A percentile compares a stretch with the other conserved stretches of the same genome.
These are phyloP conservation scores for Phytopythium vexans DNA, from an alignment of 352 stramenopile species.

Conservation along the genomic window DNA sequence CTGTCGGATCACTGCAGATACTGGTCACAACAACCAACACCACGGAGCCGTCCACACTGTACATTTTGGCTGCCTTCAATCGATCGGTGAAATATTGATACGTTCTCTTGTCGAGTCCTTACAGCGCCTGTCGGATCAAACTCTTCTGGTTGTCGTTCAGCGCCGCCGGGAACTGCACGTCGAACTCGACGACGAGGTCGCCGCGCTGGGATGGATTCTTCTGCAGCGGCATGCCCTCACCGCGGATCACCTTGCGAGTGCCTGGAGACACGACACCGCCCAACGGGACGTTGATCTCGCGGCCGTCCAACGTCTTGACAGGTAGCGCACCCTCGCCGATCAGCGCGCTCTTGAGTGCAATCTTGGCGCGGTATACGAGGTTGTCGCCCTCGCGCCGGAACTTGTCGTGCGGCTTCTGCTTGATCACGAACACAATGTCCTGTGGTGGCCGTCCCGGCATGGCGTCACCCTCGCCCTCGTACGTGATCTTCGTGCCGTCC, in stretches of 20 bases:
- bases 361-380: constrained; percentile 93
- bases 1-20: too few relatives aligned
- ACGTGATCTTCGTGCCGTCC: constrained; percentile 95
- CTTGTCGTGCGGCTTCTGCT: constrained; percentile 87
- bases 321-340: constrained; percentile 88
- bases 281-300: constrained; percentile 86
- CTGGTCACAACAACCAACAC: too few relatives aligned
- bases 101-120: constrained; percentile 19
- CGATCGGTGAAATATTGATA: neutral
- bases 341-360: constrained; percentile 95
- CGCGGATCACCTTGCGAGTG: constrained; percentile 89
- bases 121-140: constrained; percentile 70
- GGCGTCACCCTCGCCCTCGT: constrained; percentile 90
- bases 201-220: constrained; percentile 76
- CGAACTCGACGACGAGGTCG: constrained; percentile 95
- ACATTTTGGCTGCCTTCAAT: neutral
- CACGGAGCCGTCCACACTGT: too few relatives aligned
- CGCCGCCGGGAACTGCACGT: constrained; percentile 94
- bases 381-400: constrained; percentile 95
- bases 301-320: constrained; percentile 93
- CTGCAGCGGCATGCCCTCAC: constrained; percentile 96
- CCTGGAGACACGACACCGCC: constrained; percentile 91
- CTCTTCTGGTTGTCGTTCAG: constrained; percentile 81
- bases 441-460: constrained; percentile 90
- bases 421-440: constrained; percentile 95